These are phyloP conservation scores for Neonectria ditissima DNA, from an alignment of 2,329 filamentous ascomycete genomes.

Conservation along the genomic window DNA sequence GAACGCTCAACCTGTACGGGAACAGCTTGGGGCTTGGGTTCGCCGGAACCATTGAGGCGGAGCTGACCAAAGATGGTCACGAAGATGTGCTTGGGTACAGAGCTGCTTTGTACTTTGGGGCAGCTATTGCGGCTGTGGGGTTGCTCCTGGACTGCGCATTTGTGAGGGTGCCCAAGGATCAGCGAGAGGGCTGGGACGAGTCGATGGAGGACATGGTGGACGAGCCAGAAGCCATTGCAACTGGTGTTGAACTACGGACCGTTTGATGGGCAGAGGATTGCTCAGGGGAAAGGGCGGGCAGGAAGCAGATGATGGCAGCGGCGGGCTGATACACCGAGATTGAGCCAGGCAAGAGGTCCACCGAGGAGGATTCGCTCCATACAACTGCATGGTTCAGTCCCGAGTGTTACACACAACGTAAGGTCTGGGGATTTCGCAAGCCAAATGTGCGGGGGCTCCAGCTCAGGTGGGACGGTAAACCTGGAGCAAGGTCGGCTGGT, in stretches of 20 bases:
- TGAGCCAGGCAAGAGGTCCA: not conserved
- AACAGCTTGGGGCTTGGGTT: conserved; percentile 49
- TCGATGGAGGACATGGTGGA: not conserved
- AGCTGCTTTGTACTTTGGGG: conserved; percentile 4
- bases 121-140: not conserved
- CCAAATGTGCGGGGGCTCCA: not conserved
- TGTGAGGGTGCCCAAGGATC: conserved; percentile 2
- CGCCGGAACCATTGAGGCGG: conserved; percentile 50
- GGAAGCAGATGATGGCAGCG: not conserved
- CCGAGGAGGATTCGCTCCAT: not conserved
- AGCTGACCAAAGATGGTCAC: conserved; percentile 22
- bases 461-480: not conserved
- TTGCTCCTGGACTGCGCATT: conserved; percentile 2
- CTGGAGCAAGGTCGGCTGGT: not conserved
- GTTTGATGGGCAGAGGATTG: not conserved
- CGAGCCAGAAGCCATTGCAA: not conserved
- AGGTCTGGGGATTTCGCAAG: not conserved
- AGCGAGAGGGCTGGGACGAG: conserved; percentile 6
- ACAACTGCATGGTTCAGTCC: not conserved
- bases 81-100: not conserved
- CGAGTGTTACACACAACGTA: not conserved
- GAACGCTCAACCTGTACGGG: conserved; percentile 51
- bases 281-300: not conserved
- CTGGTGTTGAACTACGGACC: not conserved
- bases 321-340: not conserved